Evolutionary conservation across 2,329 filamentous ascomycete species (phyloP), one percentile per base, ranked within the genome.

Genomic region (Venturiaceae sp.): DNA sequence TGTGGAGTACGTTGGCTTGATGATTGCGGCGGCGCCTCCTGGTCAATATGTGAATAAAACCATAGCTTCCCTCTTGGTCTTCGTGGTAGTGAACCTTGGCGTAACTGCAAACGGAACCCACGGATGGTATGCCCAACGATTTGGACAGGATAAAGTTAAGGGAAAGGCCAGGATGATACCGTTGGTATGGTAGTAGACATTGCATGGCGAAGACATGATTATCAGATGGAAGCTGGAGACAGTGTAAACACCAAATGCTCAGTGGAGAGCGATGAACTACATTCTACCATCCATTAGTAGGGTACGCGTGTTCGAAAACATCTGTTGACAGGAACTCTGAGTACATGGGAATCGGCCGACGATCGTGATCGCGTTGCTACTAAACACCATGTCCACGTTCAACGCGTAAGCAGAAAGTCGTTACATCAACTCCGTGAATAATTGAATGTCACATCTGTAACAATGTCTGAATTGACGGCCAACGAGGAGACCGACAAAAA

Each of bases 31-130:
- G 32, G 90, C 92, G 1, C 91, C 92, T 19, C 66, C 74, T 7
- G 87, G 84, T 11, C 72, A 76, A 33, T 62, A 81, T 58, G 69
- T 90, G 60, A 96, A 96, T 71, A 81, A 76, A 68, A 92, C 92
- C 0, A 70, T 96, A 46, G 66, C 88, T 36, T 83, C 83, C 58
- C 89, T 83, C 5, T 67, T 88, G 41, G 65, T 84, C 3, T 95
- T 97, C 69, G 88, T 95, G 32, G 77, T 76, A 6, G 80, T 84
- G 55, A 96, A 96, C 70, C 80, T 97, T 28, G 90, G 87, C 14
- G 81, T 90, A 23, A 96, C 92, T 6, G 92, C 94, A 3, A 74
- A 80, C 41, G 86, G 83, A 23, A 96, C 89, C 9, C 87, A 84
- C 68, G 74, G 78, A 64, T 97, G 91, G 91, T 95, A 95, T 74